phyloP scores from a whole-genome alignment of 2,329 filamentous ascomycete genomes.

The Botrytis galanthina region DNA sequence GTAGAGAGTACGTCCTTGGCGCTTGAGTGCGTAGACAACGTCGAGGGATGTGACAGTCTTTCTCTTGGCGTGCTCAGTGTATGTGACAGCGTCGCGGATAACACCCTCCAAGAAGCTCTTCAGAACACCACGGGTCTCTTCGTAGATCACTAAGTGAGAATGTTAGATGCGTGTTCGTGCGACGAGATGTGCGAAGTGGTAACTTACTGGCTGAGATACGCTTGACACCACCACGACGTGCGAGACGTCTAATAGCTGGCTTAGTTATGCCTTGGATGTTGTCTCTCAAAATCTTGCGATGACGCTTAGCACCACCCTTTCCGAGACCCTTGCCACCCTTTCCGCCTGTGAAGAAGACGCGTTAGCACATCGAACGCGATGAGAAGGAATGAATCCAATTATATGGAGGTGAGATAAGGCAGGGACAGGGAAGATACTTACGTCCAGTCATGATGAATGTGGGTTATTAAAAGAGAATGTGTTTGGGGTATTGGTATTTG shows the following conservation, averaged over 20 bases:
- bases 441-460: conserved; percentile 57
- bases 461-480: conserved; percentile 6
- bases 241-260: conserved; percentile 97
- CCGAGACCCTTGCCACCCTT: conserved; percentile 92
- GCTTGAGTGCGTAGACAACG: conserved; percentile 65
- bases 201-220: conserved; percentile 89
- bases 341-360: conserved; percentile 36
- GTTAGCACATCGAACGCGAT: conserved; percentile 24
- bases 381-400: conserved; percentile 8
- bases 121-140: conserved; percentile 76
- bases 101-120: conserved; percentile 83
- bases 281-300: conserved; percentile 98
- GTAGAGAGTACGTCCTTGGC: conserved; percentile 65
- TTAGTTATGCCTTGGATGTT: conserved; percentile 99
- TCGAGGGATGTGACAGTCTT: conserved; percentile 68
- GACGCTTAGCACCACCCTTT: conserved; percentile 98
- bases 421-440: conserved; percentile 42
- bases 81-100: conserved; percentile 54
- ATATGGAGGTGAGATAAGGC: neutral
- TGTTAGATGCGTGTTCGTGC: conserved; percentile 36
- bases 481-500: conserved; percentile 6
- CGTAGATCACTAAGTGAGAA: conserved; percentile 65
- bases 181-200: neutral
- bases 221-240: conserved; percentile 99
- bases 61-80: conserved; percentile 71